phyloP scores from a whole-genome alignment of 352 stramenopile species.

The Phytophthora pisi region DNA sequence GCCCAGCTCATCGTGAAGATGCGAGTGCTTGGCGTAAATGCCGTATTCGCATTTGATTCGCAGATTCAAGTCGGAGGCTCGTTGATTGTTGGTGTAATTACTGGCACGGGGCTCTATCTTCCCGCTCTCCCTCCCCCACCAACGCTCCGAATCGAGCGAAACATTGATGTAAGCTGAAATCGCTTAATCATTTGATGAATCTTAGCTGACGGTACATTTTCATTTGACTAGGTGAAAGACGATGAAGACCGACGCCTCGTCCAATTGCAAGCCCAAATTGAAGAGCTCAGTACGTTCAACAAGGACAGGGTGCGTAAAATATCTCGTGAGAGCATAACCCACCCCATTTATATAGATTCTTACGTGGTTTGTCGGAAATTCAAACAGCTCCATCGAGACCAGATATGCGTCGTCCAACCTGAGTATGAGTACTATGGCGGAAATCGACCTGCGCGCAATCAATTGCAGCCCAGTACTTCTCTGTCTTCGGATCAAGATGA shows the following conservation, averaged over 20 bases:
- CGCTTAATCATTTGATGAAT: background rate
- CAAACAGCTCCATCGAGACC: slow-evolving; percentile 66
- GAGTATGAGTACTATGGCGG: slow-evolving; percentile 58
- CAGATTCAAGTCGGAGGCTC: slow-evolving; percentile 92
- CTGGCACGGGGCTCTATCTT: slow-evolving; percentile 91
- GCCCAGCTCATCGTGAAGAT: slow-evolving; percentile 85
- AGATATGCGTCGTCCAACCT: slow-evolving; percentile 63
- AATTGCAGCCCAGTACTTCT: slow-evolving; percentile 29
- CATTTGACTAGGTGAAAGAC: slow-evolving; percentile 77
- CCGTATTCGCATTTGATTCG: slow-evolving; percentile 94
- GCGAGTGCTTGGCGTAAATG: slow-evolving; percentile 96
- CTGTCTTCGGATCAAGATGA: slow-evolving; percentile 43
- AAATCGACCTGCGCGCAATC: slow-evolving; percentile 36
- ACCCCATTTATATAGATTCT: background rate
- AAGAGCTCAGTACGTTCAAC: slow-evolving; percentile 84
- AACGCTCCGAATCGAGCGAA: slow-evolving; percentile 93
- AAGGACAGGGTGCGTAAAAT: slow-evolving; percentile 66
- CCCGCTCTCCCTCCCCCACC: slow-evolving; percentile 95
- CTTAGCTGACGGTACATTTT: too few relatives aligned
- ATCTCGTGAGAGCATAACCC: background rate
- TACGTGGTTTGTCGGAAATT: background rate
- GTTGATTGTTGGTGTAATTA: slow-evolving; percentile 91
- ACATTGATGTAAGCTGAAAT: slow-evolving; percentile 84
- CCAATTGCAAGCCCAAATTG: slow-evolving; percentile 93
- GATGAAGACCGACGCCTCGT: slow-evolving; percentile 94